Evolutionary conservation across 108 stramenopile species (phyloP), one percentile per base, ranked within the genome.

Genomic region (Conticribra weissflogii): DNA sequence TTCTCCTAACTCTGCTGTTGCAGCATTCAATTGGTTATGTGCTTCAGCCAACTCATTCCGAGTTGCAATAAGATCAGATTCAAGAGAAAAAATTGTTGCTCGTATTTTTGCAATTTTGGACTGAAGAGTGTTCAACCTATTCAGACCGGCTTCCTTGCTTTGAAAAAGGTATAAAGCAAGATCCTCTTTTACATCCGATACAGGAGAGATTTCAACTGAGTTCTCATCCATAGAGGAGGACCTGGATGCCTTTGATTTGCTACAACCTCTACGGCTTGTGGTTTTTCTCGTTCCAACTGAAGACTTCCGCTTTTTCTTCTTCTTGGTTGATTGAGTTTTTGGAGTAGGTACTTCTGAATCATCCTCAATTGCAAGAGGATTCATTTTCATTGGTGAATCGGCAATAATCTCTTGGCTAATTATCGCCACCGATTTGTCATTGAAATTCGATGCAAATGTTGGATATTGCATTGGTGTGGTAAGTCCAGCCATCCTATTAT

Each of bases 31-130:
- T 16, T 78, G 63, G 27, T 78, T 52, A 44, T 78, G 36, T 0
- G 77, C 77, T 53, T 27, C 15, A 4, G 36, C 50, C 52, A 78
- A 45, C 44, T 71, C 69, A 17, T 65, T 66, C 49, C 69, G 68
- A 66, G 69, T 66, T 22, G 36, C 57, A 7, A 70, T 47, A 23
- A 78, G 63, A 54, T 65, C 68, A 18, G 51, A 46, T 49, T 78
- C 77, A 15, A 71, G 64, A 15, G 77, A 65, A 14, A 47, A 51
- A 56, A 78, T 78, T 32, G 41, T 60, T 2, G 52, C 57, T 32
- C 64, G 68, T 33, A 78, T 78, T 0, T 31, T 54, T 59, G 63
- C 41, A 55, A 78, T 71, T 56, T 71, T 78, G 1, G 57, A 52
- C 32, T 71, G 61, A 22, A 77, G 41, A 36, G 55, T 18, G 30